phyloP scores from a whole-genome alignment of 208 protist genomes.

The Crithidia brevicula region DNA sequence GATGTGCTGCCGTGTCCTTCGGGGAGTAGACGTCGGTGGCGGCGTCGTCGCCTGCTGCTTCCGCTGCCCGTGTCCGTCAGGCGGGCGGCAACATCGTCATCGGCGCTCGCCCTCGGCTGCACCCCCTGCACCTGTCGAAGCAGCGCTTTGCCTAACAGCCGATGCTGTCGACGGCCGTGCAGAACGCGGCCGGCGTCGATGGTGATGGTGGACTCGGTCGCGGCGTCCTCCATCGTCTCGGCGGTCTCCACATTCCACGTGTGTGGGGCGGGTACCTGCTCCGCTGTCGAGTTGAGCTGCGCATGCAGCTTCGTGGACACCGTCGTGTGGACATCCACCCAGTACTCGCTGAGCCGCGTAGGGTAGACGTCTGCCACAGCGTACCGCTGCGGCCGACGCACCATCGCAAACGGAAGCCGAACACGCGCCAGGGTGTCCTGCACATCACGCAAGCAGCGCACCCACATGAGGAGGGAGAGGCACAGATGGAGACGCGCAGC shows the following conservation, averaged over 20 bases:
- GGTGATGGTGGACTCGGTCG: conserved; percentile 31
- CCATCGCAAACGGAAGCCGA: conserved; percentile 52
- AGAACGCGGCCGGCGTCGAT: conserved; percentile 25
- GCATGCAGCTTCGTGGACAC: conserved; percentile 52
- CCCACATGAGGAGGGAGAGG: conserved; percentile 76
- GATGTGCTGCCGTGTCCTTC: not conserved
- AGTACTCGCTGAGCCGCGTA: conserved; percentile 58
- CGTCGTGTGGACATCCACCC: conserved; percentile 63
- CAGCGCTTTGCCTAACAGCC: conserved; percentile 6
- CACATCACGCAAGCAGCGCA: conserved; percentile 59
- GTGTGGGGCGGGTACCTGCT: conserved; percentile 83
- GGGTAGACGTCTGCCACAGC: conserved; percentile 69
- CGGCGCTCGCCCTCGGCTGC: conserved; percentile 48
- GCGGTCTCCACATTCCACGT: conserved; percentile 69
- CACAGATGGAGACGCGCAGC: conserved; percentile 55
- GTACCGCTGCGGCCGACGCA: conserved; percentile 35
- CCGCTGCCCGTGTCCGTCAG: not conserved
- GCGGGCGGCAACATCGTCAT: conserved; percentile 40
- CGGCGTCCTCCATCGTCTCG: conserved; percentile 52
- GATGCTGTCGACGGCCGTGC: conserved; percentile 24
- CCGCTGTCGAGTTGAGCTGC: conserved; percentile 57
- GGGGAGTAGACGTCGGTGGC: not conserved
- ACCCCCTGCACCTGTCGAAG: conserved; percentile 56
- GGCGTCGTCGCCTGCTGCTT: conserved; percentile 15
- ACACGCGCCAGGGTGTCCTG: conserved; percentile 75